phyloP scores from a whole-genome alignment of 805 yeast genomes.

The Candida ponderosae region DNA sequence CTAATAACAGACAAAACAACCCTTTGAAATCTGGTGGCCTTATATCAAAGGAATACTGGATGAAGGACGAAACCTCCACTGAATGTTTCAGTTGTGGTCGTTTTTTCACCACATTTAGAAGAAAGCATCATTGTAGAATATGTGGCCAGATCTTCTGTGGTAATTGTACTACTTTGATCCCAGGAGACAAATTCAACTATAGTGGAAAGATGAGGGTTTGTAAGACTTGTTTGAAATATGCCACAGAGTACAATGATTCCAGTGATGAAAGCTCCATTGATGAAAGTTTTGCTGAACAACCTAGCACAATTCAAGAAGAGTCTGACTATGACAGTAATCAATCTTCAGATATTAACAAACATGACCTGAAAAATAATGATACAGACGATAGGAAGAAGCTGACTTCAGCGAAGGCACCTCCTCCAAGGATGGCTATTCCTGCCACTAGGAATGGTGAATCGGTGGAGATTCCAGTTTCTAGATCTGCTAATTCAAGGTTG shows the following conservation, averaged over 20 bases:
- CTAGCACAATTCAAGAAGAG: not conserved
- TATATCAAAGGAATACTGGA: slow-evolving; percentile 74
- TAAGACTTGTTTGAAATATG: slow-evolving; percentile 54
- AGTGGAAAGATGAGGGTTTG: slow-evolving; percentile 74
- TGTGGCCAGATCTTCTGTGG: slow-evolving; percentile 95
- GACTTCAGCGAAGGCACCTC: slow-evolving; percentile 40
- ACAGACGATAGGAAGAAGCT: slow-evolving; percentile 9
- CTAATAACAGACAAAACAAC: slow-evolving; percentile 22
- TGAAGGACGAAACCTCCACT: slow-evolving; percentile 87
- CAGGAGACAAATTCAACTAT: slow-evolving; percentile 57
- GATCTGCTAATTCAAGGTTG: slow-evolving; percentile 17
- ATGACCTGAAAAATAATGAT: not conserved
- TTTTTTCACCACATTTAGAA: slow-evolving; percentile 74
- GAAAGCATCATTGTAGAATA: slow-evolving; percentile 91
- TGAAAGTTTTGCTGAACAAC: slow-evolving; percentile 20
- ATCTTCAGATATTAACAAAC: not conserved
- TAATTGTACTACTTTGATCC: slow-evolving; percentile 64
- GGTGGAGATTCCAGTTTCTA: slow-evolving; percentile 52
- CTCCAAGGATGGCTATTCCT: slow-evolving; percentile 74
- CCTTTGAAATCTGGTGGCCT: slow-evolving; percentile 15
- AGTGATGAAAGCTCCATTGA: slow-evolving; percentile 55
- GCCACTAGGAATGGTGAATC: slow-evolving; percentile 76
- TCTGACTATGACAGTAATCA: not conserved
- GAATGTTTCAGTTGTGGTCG: slow-evolving; percentile 82
- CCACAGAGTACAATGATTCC: slow-evolving; percentile 63